Base-by-base conservation (phyloP, 108 stramenopile genomes). In the Mediolabrus comicus region DNA sequence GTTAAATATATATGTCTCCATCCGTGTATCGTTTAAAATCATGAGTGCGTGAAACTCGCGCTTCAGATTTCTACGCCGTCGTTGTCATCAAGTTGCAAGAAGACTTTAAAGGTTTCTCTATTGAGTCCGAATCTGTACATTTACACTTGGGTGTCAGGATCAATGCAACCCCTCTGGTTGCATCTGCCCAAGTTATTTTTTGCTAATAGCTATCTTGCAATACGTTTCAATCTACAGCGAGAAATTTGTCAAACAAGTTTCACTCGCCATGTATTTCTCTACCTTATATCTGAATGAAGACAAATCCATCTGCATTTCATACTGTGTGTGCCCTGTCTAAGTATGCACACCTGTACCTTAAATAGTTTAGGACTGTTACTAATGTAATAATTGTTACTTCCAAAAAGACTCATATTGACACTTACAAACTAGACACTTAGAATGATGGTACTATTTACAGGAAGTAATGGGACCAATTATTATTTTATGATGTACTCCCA, bases 191-290 rank as follows among this genome's bases (percentile, higher is more conserved):
- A 65, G 64, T 63, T 53, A 73, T 52, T 35, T 65, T 59, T 74
- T 52, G 73, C 65, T 66, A 71, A 38, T 19, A 60, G 46, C 46
- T 49, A 49, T 60, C 39, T 74, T 61, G 46, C 59, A 68, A 68
- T 66, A 62, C 55, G 46, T 57, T 68, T 43, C 51, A 60, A 61
- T 31, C 67, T 68, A 68, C 62, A 59, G 60, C 59, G 67, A 75
- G 61, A 61, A 68, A 75, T 67, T 59, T 75, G 63, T 52, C 59
- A 22, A 52, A 16, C 66, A 67, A 61, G 74, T 75, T 68, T 73
- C 54, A 67, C 59, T 36, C 43, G 29, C 33, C 46, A 63, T 62
- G 67, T 64, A 63, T 67, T 68, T 76, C 53, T 34, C 24, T 62
- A 49, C 54, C 46, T 51, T 36, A 62, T 68, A 61, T 60, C 13